Conservation (phyloP, 164 flowering plant genomes). For the Amborella trichopoda region DNA sequence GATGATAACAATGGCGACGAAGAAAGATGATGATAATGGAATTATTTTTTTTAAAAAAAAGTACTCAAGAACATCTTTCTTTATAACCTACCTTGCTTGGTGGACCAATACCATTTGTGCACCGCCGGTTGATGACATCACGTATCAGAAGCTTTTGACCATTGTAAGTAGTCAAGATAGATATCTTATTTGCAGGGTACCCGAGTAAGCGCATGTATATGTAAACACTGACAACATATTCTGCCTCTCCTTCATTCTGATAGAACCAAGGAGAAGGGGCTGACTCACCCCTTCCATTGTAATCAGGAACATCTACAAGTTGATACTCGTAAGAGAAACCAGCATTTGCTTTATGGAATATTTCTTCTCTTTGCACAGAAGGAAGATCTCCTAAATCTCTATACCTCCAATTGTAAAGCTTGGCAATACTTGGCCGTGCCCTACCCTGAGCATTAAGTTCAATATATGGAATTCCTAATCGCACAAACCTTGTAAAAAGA, state of each 20-base stretch:
- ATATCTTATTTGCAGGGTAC: conserved; percentile 87
- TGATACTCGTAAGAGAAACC: conserved; percentile 94
- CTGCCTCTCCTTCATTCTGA: conserved; percentile 98
- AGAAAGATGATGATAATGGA: too few relatives aligned
- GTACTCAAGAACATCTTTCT: not conserved
- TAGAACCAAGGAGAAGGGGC: conserved; percentile 99
- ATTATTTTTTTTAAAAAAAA: too few relatives aligned
- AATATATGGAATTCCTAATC: conserved; percentile 89
- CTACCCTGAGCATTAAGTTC: conserved; percentile 99
- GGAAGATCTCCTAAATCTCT: conserved; percentile 93
- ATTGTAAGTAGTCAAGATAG: conserved; percentile 94
- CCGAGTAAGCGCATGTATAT: conserved; percentile 92
- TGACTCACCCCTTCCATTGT: conserved; percentile 74
- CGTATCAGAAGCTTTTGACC: conserved; percentile 97
- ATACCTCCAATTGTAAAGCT: conserved; percentile 95
- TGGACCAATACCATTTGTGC: conserved; percentile 67
- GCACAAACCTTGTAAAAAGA: conserved; percentile 93
- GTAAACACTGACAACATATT: conserved; percentile 85
- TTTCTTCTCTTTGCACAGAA: conserved; percentile 40
- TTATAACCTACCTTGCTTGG: conserved; percentile 61
- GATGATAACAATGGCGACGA: too few relatives aligned
- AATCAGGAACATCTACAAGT: conserved; percentile 90
- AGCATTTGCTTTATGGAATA: conserved; percentile 79
- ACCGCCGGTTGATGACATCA: conserved; percentile 78
- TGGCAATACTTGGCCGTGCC: conserved; percentile 90